Base-by-base conservation (phyloP, 2,329 filamentous ascomycete genomes). In the Tolypocladium endophyticum region DNA sequence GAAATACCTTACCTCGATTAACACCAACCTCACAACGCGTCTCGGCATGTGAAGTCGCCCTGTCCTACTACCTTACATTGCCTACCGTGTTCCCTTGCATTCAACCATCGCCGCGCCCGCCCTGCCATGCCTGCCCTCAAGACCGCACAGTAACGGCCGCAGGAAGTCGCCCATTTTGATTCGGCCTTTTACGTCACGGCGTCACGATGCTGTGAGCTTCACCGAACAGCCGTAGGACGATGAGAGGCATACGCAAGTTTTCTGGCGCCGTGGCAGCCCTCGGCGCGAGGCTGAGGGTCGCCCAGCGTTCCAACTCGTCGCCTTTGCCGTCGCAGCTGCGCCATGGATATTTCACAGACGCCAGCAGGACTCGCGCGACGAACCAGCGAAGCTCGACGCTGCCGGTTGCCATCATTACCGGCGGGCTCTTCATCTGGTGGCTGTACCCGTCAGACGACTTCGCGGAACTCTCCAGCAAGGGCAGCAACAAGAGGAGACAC, bases 371-470 rank as follows among this genome's bases (percentile, higher is more conserved):
- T 36, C 55, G 39, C 18, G 38, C 55, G 18, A 45, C 3, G 38
- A 39, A n/a, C 7, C 35, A 45, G 25, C 38, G n/a, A 16, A 6
- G 43, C 41, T 39, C 59, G 9, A 50, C 55, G 16, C 12, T 57
- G 14, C 56, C 59, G 1, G 65, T 69, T 56, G 71, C 69, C 61
- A 65, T 75, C 61, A 64, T 73, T 59, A 68, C 72, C 33, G 68
- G 69, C 52, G 70, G 71, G n/a, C 65, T 77, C 38, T 72, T 77
- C 56, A 68, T 74, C 53, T 78, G 76, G 76, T 72, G 69, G 69
- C 69, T 78, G 5, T 78, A 78, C 58, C 76, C 76, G 55, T 71
- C 74, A 50, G 73, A 77, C 41, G 75, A 77, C 53, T 76, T 78
- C 65, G 71, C 71, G 52, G 68, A 69, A 61, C 69, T 76, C 39